These are phyloP conservation scores for Teratosphaeria nubilosa DNA, from an alignment of 2,329 filamentous ascomycete genomes.

Conservation along the genomic window DNA sequence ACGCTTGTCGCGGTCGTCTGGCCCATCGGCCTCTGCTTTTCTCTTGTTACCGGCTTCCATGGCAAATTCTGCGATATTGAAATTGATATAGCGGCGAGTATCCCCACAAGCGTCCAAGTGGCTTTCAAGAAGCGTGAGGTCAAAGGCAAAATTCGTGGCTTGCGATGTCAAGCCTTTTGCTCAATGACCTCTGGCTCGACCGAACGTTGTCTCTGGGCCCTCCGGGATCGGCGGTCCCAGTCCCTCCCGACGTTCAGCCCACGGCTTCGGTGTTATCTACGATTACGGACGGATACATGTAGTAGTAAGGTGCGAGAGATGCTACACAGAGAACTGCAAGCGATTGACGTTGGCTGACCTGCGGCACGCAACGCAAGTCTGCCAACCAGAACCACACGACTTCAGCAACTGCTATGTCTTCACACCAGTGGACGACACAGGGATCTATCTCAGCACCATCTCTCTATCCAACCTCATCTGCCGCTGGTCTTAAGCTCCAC, in stretches of 20 bases:
- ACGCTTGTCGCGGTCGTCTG: slow-evolving; percentile 25
- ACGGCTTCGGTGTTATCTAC: no score
- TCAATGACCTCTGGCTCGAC: background rate
- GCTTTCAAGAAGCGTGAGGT: background rate
- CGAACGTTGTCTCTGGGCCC: no score
- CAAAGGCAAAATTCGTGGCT: background rate
- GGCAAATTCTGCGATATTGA: background rate
- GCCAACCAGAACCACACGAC: background rate
- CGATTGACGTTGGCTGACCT: no score
- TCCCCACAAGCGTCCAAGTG: background rate
- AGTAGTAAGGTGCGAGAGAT: no score
- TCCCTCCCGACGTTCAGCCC: no score
- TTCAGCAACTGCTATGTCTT: background rate
- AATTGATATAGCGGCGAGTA: background rate
- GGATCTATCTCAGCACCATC: slow-evolving; percentile 8
- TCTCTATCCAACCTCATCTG: slow-evolving; percentile 24
- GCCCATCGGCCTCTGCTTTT: slow-evolving; percentile 26
- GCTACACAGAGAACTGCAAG: no score
- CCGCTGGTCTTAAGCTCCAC: slow-evolving; percentile 23
- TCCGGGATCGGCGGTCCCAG: no score
- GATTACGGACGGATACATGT: no score
- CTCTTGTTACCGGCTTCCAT: slow-evolving; percentile 24
- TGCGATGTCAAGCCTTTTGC: background rate
- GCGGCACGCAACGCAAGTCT: no score
- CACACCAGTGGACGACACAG: background rate